Conservation (phyloP, 2,329 filamentous ascomycete species). For the Ploettnerulaceae sp. region DNA sequence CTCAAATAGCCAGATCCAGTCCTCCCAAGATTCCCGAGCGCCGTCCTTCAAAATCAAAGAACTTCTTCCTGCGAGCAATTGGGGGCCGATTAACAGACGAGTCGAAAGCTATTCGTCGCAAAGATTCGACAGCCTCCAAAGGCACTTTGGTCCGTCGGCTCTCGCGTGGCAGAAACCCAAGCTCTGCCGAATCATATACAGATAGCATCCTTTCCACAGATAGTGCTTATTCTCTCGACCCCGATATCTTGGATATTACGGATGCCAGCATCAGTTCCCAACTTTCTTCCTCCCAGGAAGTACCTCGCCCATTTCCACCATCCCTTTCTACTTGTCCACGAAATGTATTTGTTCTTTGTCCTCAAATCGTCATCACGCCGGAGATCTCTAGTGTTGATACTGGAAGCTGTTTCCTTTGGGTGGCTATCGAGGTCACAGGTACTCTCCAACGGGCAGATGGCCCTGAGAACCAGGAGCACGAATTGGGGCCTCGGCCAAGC, state of each 20-base stretch:
- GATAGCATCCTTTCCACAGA: constrained; percentile 7
- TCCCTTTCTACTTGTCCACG: constrained; percentile 1
- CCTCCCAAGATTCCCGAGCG: constrained; percentile 23
- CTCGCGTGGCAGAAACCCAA: constrained; percentile 20
- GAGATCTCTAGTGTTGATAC: constrained; percentile 31
- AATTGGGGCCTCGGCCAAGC: neutral
- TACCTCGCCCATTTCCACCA: constrained; percentile 3
- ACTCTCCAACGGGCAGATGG: constrained; percentile 24
- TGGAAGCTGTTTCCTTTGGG: constrained; percentile 32
- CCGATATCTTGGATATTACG: constrained; percentile 19
- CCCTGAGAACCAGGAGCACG: constrained; percentile 1
- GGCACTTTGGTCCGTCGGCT: constrained; percentile 25
- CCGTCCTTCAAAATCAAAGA: constrained; percentile 29
- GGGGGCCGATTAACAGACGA: constrained; percentile 17
- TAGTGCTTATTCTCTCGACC: constrained; percentile 10
- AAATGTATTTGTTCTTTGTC: constrained; percentile 24
- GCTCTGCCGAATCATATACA: constrained; percentile 10
- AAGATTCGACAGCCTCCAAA: constrained; percentile 16
- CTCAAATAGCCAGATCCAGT: constrained; percentile 1
- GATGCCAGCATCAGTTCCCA: constrained; percentile 21
- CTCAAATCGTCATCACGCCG: constrained; percentile 32
- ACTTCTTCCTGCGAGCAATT: constrained; percentile 30
- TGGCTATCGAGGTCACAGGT: constrained; percentile 36
- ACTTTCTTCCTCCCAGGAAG: constrained; percentile 13
- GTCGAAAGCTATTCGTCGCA: constrained; percentile 13